Evolutionary conservation across 495 filamentous ascomycete species (phyloP).

Genomic region (Annulohypoxylon moriforme): DNA sequence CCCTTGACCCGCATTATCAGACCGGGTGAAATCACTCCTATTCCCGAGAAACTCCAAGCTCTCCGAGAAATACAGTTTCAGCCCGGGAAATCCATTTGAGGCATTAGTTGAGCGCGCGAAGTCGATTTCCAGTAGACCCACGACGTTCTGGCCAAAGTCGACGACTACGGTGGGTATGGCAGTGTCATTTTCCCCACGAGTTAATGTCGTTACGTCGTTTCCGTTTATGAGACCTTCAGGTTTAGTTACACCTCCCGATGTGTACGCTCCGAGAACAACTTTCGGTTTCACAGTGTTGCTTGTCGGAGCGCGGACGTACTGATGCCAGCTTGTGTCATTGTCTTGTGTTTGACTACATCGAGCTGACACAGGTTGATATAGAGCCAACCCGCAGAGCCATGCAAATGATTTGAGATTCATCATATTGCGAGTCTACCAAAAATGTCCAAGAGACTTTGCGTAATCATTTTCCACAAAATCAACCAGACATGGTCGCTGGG

Average conservation of each 20-base stretch:
- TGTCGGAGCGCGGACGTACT: slow-evolving; percentile 39
- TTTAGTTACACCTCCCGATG: slow-evolving; percentile 48
- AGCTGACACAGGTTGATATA: not conserved
- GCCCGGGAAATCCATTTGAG: slow-evolving; percentile 49
- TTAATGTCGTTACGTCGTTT: slow-evolving; percentile 39
- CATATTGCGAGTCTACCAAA: not conserved
- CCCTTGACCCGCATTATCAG: slow-evolving; percentile 51
- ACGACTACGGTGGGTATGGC: slow-evolving; percentile 48
- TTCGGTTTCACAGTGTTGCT: slow-evolving; percentile 27
- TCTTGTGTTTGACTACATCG: not conserved
- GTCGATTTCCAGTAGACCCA: slow-evolving; percentile 47
- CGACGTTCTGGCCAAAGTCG: slow-evolving; percentile 61
- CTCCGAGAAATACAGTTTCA: slow-evolving; percentile 61
- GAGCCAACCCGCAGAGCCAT: slow-evolving; percentile 4
- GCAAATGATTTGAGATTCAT: not conserved
- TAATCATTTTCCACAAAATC: not conserved
- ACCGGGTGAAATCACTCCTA: slow-evolving; percentile 58
- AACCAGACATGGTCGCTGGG: not conserved
- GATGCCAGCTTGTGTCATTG: slow-evolving; percentile 39
- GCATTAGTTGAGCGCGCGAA: slow-evolving; percentile 40
- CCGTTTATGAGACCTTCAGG: slow-evolving; percentile 49
- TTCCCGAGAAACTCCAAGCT: slow-evolving; percentile 54
- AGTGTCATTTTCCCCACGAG: slow-evolving; percentile 19
- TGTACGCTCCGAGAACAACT: slow-evolving; percentile 23
- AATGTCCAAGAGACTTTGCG: too few species aligned